Evolutionary conservation across 1,284 basidiomycete genomes (phyloP).

Genomic region (Leccinum pachyderme): DNA sequence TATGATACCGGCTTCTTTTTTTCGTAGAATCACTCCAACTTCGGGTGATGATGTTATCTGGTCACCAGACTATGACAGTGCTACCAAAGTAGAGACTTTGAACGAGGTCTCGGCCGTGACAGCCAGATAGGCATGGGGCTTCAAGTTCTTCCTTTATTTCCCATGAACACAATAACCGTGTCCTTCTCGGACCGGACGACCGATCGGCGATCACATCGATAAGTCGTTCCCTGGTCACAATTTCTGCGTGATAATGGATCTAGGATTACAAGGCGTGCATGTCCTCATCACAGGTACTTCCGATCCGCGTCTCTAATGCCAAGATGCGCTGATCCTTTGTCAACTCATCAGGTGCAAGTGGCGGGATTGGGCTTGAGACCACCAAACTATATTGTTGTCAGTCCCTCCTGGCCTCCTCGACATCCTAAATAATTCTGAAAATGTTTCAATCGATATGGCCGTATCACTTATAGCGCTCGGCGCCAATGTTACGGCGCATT

Average conservation of each 20-base stretch:
- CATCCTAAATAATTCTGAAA: background rate
- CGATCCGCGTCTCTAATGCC: background rate
- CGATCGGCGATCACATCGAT: background rate
- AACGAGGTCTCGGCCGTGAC: background rate
- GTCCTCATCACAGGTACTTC: slow-evolving; percentile 37
- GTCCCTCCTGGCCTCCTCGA: slow-evolving; percentile 7
- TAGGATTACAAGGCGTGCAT: slow-evolving; percentile 36
- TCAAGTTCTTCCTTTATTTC: background rate
- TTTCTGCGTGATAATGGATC: slow-evolving; percentile 28
- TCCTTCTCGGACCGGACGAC: background rate
- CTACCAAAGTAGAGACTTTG: too few relatives aligned
- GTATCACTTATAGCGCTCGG: slow-evolving; percentile 49
- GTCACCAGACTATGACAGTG: too few relatives aligned
- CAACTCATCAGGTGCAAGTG: slow-evolving; percentile 49
- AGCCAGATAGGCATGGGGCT: background rate
- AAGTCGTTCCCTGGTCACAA: background rate
- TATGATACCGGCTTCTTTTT: too few relatives aligned
- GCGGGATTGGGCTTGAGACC: slow-evolving; percentile 63
- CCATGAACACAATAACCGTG: background rate
- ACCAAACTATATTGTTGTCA: slow-evolving; percentile 50
- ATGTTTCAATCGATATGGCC: background rate
- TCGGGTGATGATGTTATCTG: too few relatives aligned
- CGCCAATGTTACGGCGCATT: slow-evolving; percentile 69
- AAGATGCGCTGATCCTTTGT: background rate
- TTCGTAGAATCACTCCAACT: too few relatives aligned